Conservation (phyloP, 768 basidiomycete genomes). For the Boletus fagicola region DNA sequence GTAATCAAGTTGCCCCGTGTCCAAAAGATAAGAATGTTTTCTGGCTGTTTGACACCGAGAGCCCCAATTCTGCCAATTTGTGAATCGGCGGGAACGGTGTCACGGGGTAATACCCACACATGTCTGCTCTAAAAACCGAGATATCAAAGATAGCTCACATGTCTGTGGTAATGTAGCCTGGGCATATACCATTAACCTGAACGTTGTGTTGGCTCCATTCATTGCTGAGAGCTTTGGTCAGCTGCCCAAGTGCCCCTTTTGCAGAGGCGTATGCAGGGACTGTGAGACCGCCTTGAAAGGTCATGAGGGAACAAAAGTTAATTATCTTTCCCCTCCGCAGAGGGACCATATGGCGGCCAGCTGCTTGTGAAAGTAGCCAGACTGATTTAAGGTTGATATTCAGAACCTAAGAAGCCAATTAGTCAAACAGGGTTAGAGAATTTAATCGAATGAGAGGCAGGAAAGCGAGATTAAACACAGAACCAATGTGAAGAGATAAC, state of each 20-base stretch:
- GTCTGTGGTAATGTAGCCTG: constrained; percentile 87
- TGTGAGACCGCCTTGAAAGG: constrained; percentile 58
- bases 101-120: constrained; percentile 7
- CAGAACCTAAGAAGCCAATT: constrained; percentile 54
- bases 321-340: constrained; percentile 69
- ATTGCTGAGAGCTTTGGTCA: constrained; percentile 89
- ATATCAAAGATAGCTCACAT: constrained; percentile 51
- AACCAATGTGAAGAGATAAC: constrained; percentile 35
- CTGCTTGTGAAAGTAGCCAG: constrained; percentile 82
- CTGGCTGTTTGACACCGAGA: constrained; percentile 1
- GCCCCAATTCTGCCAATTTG: constrained; percentile 8
- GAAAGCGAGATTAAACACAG: constrained; percentile 8
- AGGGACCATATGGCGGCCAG: constrained; percentile 87
- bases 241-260: constrained; percentile 81
- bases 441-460: constrained; percentile 7
- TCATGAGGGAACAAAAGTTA: constrained; percentile 58
- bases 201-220: constrained; percentile 90
- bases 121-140: constrained; percentile 4
- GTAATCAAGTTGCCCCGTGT: constrained; percentile 1
- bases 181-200: constrained; percentile 85
- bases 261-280: constrained; percentile 91
- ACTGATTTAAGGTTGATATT: constrained; percentile 85
- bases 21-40: constrained; percentile 4
- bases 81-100: constrained; percentile 3
- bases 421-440: constrained; percentile 10